A percentile compares a stretch with the other conserved stretches of the same genome.
phyloP scores from a whole-genome alignment of 257 asterid species.

The Rubia yunnanensis region DNA sequence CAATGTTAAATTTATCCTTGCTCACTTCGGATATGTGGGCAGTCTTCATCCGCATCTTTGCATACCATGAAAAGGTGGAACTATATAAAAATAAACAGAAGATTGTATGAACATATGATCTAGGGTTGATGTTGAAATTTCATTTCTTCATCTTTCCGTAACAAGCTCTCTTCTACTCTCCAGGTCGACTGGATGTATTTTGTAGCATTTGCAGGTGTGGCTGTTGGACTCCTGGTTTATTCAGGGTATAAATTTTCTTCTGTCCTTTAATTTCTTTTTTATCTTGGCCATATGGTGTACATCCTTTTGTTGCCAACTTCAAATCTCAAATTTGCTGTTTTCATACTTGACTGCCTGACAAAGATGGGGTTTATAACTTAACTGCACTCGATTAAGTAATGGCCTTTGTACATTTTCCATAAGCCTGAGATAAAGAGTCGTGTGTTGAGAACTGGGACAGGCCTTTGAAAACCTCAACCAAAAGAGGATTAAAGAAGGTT shows the following conservation, averaged over 20 bases:
- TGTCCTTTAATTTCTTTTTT: background rate
- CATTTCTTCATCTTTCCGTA: background rate
- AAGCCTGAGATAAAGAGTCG: background rate
- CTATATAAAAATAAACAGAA: background rate
- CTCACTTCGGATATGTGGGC: conserved; percentile 99
- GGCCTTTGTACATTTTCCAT: background rate
- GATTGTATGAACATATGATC: background rate
- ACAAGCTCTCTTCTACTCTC: conserved; percentile 13
- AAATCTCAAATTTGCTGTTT: background rate
- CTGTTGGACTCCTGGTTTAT: conserved; percentile 63
- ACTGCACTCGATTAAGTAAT: background rate
- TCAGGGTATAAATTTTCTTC: conserved; percentile 46
- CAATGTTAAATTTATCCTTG: conserved; percentile 80
- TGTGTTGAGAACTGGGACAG: background rate
- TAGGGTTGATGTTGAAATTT: background rate
- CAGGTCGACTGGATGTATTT: conserved; percentile 98
- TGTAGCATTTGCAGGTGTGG: conserved; percentile 73
- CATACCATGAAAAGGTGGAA: conserved; percentile 79
- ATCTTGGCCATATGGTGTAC: background rate
- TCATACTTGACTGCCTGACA: background rate
- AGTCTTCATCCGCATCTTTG: conserved; percentile 77
- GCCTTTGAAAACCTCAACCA: too few relatives aligned
- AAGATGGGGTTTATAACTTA: background rate
- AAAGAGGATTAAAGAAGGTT: background rate
- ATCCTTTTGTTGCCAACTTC: background rate